phyloP scores from a whole-genome alignment of 2,329 filamentous ascomycete species.

The Trichoderma guizhouense region DNA sequence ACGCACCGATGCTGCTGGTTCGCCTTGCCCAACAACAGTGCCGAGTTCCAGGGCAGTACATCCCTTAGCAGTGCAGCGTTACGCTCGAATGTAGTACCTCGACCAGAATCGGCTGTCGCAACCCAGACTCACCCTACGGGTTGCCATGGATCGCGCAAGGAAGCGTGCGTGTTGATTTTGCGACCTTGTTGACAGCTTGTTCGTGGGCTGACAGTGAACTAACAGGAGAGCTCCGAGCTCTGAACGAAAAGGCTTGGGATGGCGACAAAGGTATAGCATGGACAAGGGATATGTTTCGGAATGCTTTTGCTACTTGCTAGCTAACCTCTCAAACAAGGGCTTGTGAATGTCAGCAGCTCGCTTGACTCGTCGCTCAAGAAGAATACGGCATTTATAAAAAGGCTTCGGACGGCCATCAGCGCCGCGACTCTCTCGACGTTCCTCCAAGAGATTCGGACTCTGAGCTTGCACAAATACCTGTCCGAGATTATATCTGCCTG shows the following conservation, averaged over 20 bases:
- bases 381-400: conserved; percentile 97
- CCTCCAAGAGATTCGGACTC: conserved; percentile 80
- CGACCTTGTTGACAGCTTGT: background rate
- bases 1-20: conserved; percentile 42
- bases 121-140: conserved; percentile 32
- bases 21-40: conserved; percentile 34
- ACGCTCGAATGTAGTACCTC: conserved; percentile 47
- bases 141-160: conserved; percentile 61
- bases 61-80: conserved; percentile 41
- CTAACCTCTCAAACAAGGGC: conserved; percentile 49
- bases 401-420: conserved; percentile 84
- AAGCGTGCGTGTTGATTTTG: conserved; percentile 45
- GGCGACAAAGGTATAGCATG: conserved; percentile 69
- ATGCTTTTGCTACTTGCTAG: background rate
- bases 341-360: conserved; percentile 72
- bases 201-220: background rate
- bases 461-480: conserved; percentile 93
- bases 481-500: conserved; percentile 96
- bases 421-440: conserved; percentile 77
- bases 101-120: conserved; percentile 14
- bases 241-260: conserved; percentile 85
- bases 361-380: conserved; percentile 96
- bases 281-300: background rate
- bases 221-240: conserved; percentile 80
- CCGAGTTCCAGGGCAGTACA: conserved; percentile 36